A percentile compares a stretch with the other conserved stretches of the same genome.
These are phyloP conservation scores for Hypoxylon fuscum DNA, from an alignment of 495 filamentous ascomycete species.

Conservation along the genomic window DNA sequence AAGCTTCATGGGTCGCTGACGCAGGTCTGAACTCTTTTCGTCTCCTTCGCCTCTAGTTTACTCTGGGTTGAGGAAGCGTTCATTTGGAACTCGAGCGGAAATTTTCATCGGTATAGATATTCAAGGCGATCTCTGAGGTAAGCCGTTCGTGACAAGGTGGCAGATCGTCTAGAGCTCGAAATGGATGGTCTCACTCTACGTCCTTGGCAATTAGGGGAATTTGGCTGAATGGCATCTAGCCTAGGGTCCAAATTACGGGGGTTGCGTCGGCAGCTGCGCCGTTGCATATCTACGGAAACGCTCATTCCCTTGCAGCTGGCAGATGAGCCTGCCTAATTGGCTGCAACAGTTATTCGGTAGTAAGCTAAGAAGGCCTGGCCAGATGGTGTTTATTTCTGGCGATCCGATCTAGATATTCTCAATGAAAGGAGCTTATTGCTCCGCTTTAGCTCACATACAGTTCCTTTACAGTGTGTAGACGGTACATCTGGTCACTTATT, in stretches of 20 bases:
- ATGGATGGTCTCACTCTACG: conserved; percentile 7
- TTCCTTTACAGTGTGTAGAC: no score
- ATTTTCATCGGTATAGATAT: conserved; percentile 17
- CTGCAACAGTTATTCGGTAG: not conserved
- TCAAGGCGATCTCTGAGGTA: conserved; percentile 2
- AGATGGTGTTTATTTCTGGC: conserved; percentile 13
- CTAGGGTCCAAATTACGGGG: not conserved
- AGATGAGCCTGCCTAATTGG: conserved; percentile 1
- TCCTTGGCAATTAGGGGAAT: conserved; percentile 42
- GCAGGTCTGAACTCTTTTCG: conserved; percentile 5
- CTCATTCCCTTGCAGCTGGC: not conserved
- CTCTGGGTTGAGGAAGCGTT: conserved; percentile 16
- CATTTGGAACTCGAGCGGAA: conserved; percentile 16
- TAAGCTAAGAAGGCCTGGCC: not conserved
- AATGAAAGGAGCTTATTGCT: conserved; percentile 24
- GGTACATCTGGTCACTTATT: no score
- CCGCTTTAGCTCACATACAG: conserved; percentile 18
- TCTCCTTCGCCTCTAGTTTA: conserved; percentile 22
- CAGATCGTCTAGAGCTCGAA: conserved; percentile 16
- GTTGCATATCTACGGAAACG: no score
- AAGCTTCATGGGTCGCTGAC: conserved; percentile 21
- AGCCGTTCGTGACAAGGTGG: not conserved
- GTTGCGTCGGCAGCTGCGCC: conserved; percentile 21
- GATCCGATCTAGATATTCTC: not conserved
- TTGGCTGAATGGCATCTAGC: conserved; percentile 37